phyloP scores from a whole-genome alignment of 2,329 filamentous ascomycete species.

The Akanthomyces uredinophilus region DNA sequence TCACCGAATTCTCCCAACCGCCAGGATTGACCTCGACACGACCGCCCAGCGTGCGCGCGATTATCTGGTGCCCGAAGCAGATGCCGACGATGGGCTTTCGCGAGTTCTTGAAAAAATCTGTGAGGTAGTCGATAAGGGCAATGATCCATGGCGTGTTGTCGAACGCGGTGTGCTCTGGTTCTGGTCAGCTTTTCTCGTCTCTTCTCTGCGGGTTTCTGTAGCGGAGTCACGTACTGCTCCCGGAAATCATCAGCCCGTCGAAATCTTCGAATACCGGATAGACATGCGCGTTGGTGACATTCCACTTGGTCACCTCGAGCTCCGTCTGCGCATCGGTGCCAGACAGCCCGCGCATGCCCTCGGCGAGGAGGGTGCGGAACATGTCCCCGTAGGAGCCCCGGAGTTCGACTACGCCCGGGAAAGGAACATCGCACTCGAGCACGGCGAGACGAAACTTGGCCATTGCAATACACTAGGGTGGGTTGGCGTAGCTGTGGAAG shows the following conservation, averaged over 20 bases:
- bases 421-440: constrained; percentile 29
- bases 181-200: background rate
- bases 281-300: constrained; percentile 25
- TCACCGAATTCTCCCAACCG: constrained; percentile 43
- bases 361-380: constrained; percentile 25
- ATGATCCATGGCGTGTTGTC: constrained; percentile 41
- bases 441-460: constrained; percentile 22
- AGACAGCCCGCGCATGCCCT: constrained; percentile 23
- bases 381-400: constrained; percentile 28
- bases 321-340: constrained; percentile 17
- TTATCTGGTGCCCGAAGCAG: constrained; percentile 46
- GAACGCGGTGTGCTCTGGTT: constrained; percentile 35
- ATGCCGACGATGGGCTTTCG: constrained; percentile 36
- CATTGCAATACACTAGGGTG: constrained; percentile 4
- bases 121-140: constrained; percentile 35
- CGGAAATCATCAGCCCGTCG: constrained; percentile 29
- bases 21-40: constrained; percentile 33
- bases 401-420: constrained; percentile 23
- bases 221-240: constrained; percentile 25
- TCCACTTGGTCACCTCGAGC: constrained; percentile 26
- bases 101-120: constrained; percentile 25
- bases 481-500: background rate
- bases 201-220: too few relatives aligned
- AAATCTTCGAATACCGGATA: constrained; percentile 25
- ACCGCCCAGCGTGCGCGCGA: constrained; percentile 37